Evolutionary conservation across 1,284 basidiomycete genomes (phyloP), one percentile per base, ranked within the genome.

Genomic region (Schizopora paradoxa): DNA sequence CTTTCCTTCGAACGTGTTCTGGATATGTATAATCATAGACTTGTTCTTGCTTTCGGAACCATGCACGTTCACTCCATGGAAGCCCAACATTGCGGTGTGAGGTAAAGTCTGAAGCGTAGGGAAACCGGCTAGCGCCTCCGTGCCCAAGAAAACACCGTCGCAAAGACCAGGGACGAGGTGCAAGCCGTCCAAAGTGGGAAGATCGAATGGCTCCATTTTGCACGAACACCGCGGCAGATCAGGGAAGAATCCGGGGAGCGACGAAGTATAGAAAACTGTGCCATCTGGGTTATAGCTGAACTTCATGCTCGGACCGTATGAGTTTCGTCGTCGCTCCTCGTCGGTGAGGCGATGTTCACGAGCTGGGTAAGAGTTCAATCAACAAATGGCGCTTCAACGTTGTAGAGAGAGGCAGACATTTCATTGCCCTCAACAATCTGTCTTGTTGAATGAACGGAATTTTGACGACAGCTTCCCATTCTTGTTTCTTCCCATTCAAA

Each of bases 381-480:
- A n/a, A n/a, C n/a, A n/a, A n/a, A n/a, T n/a, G n/a, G n/a, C n/a
- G n/a, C n/a, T n/a, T n/a, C n/a, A n/a, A n/a, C n/a, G 50, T 34
- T 16, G 21, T n/a, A n/a, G n/a, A n/a, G n/a, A n/a, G n/a, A n/a
- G n/a, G n/a, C 76, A 53, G 56, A 89, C 90, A 65, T 29, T 68
- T 65, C 93, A 97, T 95, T 1, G 92, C 88, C 18, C 73, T 72
- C 23, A 97, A 67, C 13, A 99, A 66, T 40, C 91, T 74, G 13
- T 72, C 60, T 65, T 96, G 83, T 40, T 97, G 84, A 53, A 99
- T 99, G 66, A 99, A 99, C 0, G 96, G 96, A 56, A 99, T 98
- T 69, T 99, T 98, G 49, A 99, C 92, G 49, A 99, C 81, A 0
- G 95, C 95, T 64, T 99, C 96, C 96, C 96, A 99, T 27, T 97